These are phyloP conservation scores for Saussurea involucrata DNA, from an alignment of 129 eudicot genomes.

Conservation along the genomic window DNA sequence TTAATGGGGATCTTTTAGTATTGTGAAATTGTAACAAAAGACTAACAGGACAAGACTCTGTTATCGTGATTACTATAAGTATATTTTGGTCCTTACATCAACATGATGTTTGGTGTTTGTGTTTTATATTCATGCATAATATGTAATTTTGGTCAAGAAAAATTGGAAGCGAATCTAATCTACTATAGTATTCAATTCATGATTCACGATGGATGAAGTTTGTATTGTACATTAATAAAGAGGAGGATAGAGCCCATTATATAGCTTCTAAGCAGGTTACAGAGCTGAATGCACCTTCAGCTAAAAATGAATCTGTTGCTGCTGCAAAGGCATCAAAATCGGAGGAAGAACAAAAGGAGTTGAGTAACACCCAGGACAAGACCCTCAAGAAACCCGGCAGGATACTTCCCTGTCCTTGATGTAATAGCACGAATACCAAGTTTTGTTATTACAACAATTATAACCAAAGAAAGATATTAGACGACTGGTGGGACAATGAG, in stretches of 20 bases:
- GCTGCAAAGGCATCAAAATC: slow-evolving; percentile 32
- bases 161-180: background rate
- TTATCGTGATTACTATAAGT: background rate
- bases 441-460: slow-evolving; percentile 87
- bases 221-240: slow-evolving; percentile 20
- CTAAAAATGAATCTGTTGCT: slow-evolving; percentile 32
- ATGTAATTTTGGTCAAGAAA: background rate
- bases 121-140: background rate
- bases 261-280: slow-evolving; percentile 37
- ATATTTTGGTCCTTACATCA: background rate
- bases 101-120: background rate
- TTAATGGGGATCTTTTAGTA: background rate
- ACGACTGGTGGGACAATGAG: slow-evolving; percentile 89
- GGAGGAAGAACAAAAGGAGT: slow-evolving; percentile 58
- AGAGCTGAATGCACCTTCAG: slow-evolving; percentile 32
- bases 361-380: slow-evolving; percentile 45
- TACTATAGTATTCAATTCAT: background rate
- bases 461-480: slow-evolving; percentile 87
- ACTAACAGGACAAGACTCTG: background rate
- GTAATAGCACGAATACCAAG: slow-evolving; percentile 85
- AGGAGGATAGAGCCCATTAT: slow-evolving; percentile 33
- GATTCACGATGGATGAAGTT: background rate
- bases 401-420: slow-evolving; percentile 80
- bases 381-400: slow-evolving; percentile 74
- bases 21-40: background rate